Percentiles rank a stretch among this genome's conserved stretches.
Evolutionary conservation across 257 asterid species (phyloP).

Genomic region (Nicotiana tomentosiformis): DNA sequence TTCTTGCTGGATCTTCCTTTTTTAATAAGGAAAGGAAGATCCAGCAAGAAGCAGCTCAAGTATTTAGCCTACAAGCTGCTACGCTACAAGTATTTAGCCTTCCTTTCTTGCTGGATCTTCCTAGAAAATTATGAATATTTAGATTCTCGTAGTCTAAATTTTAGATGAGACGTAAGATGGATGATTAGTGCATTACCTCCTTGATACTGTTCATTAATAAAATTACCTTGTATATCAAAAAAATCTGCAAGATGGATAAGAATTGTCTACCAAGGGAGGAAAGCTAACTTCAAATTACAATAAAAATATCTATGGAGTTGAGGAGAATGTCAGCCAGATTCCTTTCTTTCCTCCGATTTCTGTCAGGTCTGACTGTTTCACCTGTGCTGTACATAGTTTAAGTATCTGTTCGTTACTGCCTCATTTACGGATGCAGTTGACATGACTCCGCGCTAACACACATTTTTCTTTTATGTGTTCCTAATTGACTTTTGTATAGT

Average conservation of each 20-base stretch:
- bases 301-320: neutral
- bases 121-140: neutral
- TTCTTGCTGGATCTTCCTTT: neutral
- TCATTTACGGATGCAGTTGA: neutral
- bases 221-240: neutral
- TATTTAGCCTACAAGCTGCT: no score
- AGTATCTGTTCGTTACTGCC: neutral
- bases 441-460: neutral
- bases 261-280: neutral
- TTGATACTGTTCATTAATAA: neutral
- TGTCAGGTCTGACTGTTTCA: neutral
- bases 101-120: neutral
- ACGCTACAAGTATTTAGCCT: no score
- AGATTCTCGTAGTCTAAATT: neutral
- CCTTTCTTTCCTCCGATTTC: neutral
- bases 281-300: neutral
- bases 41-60: no score
- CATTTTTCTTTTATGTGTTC: neutral
- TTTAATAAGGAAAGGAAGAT: no score
- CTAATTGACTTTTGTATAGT: neutral
- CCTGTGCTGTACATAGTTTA: neutral
- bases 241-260: neutral
- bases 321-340: neutral
- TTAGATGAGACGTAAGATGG: neutral
- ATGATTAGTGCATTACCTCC: neutral